Base-by-base conservation (phyloP, 2,329 filamentous ascomycete genomes). In the Trichoderma endophyticum region DNA sequence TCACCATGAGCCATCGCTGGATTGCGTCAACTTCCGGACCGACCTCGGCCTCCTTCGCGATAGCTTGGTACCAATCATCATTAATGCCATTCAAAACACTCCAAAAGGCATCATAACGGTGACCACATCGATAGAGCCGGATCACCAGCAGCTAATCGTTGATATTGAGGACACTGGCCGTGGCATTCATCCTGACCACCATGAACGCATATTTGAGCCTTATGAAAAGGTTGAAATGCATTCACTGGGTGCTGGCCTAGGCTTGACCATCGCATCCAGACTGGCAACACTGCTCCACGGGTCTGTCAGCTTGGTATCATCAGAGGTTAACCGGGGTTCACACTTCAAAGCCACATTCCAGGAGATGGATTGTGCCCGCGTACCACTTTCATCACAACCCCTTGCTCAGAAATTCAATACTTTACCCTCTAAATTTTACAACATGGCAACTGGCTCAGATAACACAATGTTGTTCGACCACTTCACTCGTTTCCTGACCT, bases 151-250 rank as follows among this genome's bases (percentile, higher is more conserved):
- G 8, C 43, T 48, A 4, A 48, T 21, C 18, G 43, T 48, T 21
- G 43, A 48, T 21, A 4, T 48, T 5, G 43, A 48, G 3, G 28
- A 64, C 43, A 51, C 62, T 51, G 62, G 62, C 5, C 39, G 62
- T 32, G 62, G 62, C 6, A 64, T 64, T 21, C 26, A 64, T 9
- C 39, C 62, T 51, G 62, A 64, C 7, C 15, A 64, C 26, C 62
- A 64, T 15, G 18, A 64, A 64, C 39, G 62, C n/a, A 64, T 64
- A 51, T 64, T 64, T 11, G 62, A 64, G 62, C 62, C 62, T 64
- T 64, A 64, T 64, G 62, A 64, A 18, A 64, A 64, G 18, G 39
- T 64, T 6, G 62, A 43, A 64, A 64, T 64, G 39, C 62, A 64
- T 30, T 51, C 62, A 3, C 4, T 26, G 39, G 62, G 62, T 48